Evolutionary conservation across 2,329 filamentous ascomycete genomes (phyloP).

Genomic region (Cercospora citrullina): DNA sequence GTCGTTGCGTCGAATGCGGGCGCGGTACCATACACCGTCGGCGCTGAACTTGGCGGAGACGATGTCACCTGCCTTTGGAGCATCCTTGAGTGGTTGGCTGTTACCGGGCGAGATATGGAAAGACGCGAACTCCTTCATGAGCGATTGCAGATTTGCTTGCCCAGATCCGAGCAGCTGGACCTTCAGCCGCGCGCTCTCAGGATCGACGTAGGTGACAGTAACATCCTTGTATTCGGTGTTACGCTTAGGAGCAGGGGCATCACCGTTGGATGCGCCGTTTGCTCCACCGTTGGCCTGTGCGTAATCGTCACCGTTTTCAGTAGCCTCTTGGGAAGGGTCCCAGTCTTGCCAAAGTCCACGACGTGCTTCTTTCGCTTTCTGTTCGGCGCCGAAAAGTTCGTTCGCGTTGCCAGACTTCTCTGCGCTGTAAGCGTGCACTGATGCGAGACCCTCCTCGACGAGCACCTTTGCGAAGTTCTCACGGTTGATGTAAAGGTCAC

Average conservation of each 20-base stretch:
- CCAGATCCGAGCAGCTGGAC: conserved; percentile 86
- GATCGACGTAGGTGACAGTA: conserved; percentile 84
- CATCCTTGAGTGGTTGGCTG: conserved; percentile 65
- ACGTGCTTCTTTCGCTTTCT: conserved; percentile 81
- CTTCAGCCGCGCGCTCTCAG: conserved; percentile 75
- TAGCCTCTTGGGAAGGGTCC: conserved; percentile 82
- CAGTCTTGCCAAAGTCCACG: conserved; percentile 93
- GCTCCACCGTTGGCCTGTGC: conserved; percentile 49
- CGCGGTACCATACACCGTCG: conserved; percentile 93
- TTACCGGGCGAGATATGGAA: conserved; percentile 88
- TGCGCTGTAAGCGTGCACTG: conserved; percentile 90
- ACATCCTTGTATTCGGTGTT: conserved; percentile 94
- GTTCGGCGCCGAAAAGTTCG: conserved; percentile 84
- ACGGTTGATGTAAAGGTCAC: conserved; percentile 86
- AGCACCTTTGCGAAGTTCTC: conserved; percentile 94
- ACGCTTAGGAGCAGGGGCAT: conserved; percentile 53
- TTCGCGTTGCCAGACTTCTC: conserved; percentile 89
- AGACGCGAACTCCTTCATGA: conserved; percentile 88
- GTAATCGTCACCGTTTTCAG: conserved; percentile 46
- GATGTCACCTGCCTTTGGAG: conserved; percentile 86
- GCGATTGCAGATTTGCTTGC: conserved; percentile 76
- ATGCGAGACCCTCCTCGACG: conserved; percentile 89
- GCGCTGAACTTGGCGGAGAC: conserved; percentile 88
- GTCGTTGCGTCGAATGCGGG: conserved; percentile 86
- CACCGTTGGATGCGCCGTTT: conserved; percentile 48